These are phyloP conservation scores for Neurospora sp. DNA, from an alignment of 495 filamentous ascomycete genomes.

Conservation along the genomic window DNA sequence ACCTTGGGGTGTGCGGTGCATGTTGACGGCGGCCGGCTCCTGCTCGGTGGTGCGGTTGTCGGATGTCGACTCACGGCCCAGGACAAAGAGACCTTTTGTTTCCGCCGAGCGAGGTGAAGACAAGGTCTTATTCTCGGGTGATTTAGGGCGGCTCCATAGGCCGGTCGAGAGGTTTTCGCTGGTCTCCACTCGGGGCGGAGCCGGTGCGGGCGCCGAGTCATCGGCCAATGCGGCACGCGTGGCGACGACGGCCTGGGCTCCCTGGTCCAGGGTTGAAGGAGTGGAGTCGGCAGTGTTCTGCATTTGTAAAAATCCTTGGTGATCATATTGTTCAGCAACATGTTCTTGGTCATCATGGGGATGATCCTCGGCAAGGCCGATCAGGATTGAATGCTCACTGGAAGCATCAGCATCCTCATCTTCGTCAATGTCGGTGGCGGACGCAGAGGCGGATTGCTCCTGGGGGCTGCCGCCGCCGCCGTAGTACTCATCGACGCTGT, in stretches of 20 bases:
- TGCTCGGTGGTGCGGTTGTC: conserved; percentile 24
- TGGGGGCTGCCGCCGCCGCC: not conserved
- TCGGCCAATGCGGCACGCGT: not conserved
- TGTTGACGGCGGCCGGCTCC: conserved; percentile 25
- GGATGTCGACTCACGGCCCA: not conserved
- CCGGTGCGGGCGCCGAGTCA: not conserved
- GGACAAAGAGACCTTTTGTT: not conserved
- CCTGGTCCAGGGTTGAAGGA: not conserved
- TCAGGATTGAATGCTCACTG: conserved; percentile 20
- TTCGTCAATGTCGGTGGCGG: conserved; percentile 10
- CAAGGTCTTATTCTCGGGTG: not conserved
- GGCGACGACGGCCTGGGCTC: not conserved
- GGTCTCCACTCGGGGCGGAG: not conserved
- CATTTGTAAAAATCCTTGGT: not conserved
- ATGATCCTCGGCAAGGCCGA: conserved; percentile 15
- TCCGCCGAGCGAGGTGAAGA: conserved; percentile 15
- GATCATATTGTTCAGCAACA: not conserved
- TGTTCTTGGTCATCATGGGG: not conserved
- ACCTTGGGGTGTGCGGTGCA: conserved; percentile 16
- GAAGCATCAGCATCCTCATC: conserved; percentile 22
- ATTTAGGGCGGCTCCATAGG: conserved; percentile 14
- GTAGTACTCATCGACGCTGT: conserved; percentile 15
- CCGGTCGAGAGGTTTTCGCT: conserved; percentile 1
- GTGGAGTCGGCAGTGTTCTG: not conserved
- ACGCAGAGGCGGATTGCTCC: not conserved